Conservation (phyloP, 352 stramenopile species). For the Phytophthora brassicae region DNA sequence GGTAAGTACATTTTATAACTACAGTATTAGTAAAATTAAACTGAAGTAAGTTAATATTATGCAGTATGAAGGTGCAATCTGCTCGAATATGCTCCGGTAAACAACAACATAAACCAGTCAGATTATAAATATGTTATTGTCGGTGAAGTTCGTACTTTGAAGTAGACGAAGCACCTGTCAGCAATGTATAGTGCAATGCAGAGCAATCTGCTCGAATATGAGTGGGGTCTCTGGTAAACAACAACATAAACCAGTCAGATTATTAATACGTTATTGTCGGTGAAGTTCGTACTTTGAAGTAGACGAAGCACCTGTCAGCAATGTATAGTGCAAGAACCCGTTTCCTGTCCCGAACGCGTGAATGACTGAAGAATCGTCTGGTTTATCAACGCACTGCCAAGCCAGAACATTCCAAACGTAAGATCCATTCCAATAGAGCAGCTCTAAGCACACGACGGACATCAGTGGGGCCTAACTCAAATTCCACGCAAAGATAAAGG, state of each 20-base stretch:
- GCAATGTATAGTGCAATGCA: slow-evolving; percentile 49
- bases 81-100: not conserved
- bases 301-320: slow-evolving; percentile 52
- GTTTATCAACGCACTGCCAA: slow-evolving; percentile 66
- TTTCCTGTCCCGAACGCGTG: slow-evolving; percentile 41
- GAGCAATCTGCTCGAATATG: no score
- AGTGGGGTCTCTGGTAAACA: not conserved
- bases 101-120: not conserved
- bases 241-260: not conserved
- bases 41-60: no score
- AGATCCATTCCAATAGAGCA: slow-evolving; percentile 71
- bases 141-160: no score
- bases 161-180: slow-evolving; percentile 55
- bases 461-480: slow-evolving; percentile 76
- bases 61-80: no score
- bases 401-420: slow-evolving; percentile 73
- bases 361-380: slow-evolving; percentile 64
- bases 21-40: not conserved
- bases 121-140: no score
- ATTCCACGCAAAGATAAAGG: slow-evolving; percentile 79
- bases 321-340: slow-evolving; percentile 63
- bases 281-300: slow-evolving; percentile 58
- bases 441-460: slow-evolving; percentile 71
- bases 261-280: no score
- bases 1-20: slow-evolving; percentile 1